Conservation (phyloP, 2,329 filamentous ascomycete species). For the Aspergillus calidoustus region DNA sequence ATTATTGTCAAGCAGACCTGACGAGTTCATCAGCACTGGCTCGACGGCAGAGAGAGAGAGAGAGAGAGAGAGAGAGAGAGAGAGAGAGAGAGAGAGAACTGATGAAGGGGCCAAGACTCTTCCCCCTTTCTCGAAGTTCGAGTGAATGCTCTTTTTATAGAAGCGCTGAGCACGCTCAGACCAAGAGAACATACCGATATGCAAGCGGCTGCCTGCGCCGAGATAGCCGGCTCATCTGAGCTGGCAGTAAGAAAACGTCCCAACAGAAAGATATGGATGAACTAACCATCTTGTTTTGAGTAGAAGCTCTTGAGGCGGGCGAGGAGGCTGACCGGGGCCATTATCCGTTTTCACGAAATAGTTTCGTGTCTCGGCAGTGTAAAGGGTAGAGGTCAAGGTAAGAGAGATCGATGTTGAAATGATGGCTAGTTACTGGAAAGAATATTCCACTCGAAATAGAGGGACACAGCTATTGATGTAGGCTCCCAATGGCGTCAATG, state of each 20-base stretch:
- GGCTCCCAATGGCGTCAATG: slow-evolving; percentile 5
- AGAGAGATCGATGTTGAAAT: not conserved
- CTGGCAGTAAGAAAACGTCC: slow-evolving; percentile 14
- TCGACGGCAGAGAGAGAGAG: not conserved
- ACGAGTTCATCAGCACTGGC: slow-evolving; percentile 10
- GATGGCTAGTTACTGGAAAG: not conserved
- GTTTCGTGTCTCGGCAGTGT: not conserved
- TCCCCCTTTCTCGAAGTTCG: not conserved
- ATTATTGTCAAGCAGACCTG: slow-evolving; percentile 80
- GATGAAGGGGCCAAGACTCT: not conserved
- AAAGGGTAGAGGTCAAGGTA: not conserved
- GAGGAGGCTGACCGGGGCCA: slow-evolving; percentile 41
- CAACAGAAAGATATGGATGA: not conserved
- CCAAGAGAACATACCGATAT: slow-evolving; percentile 42
- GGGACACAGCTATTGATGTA: slow-evolving; percentile 7
- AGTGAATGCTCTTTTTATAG: slow-evolving; percentile 22
- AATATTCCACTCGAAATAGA: not conserved
- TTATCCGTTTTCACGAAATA: slow-evolving; percentile 15
- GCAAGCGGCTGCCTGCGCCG: slow-evolving; percentile 39
- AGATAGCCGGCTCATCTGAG: slow-evolving; percentile 44
- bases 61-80: not conserved
- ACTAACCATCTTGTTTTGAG: slow-evolving; percentile 36
- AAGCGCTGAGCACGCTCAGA: slow-evolving; percentile 18
- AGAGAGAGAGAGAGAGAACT: not conserved
- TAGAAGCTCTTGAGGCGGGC: slow-evolving; percentile 40